Conservation (phyloP, 2,329 filamentous ascomycete species). For the Colletotrichum sp. region DNA sequence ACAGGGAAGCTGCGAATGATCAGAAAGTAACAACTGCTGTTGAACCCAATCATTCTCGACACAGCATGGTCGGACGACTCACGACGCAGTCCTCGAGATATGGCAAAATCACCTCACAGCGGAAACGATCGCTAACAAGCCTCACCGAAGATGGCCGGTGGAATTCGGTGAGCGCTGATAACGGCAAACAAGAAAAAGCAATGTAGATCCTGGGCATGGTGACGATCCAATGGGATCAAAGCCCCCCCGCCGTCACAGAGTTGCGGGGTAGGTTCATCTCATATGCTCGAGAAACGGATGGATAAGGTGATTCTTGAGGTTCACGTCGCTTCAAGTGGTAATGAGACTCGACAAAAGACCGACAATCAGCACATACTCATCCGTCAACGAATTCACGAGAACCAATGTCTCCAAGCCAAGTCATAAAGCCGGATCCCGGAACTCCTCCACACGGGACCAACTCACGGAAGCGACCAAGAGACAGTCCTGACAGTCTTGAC, state of each 20-base stretch:
- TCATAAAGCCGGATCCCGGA: not conserved
- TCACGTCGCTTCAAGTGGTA: not conserved
- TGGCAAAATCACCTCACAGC: not conserved
- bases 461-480: not conserved
- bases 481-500: not conserved
- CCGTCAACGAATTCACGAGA: not conserved
- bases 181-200: not conserved
- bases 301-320: accelerated
- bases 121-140: not conserved
- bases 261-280: not conserved
- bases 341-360: accelerated
- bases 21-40: not conserved
- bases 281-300: not conserved
- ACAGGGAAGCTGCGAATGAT: not conserved
- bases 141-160: accelerated
- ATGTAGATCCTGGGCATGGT: accelerated
- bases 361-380: not conserved
- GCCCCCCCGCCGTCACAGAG: not conserved
- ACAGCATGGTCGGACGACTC: not conserved
- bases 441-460: not conserved
- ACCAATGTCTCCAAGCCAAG: not conserved
- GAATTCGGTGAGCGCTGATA: not conserved
- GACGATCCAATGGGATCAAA: not conserved
- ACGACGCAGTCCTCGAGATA: accelerated
- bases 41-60: not conserved